Evolutionary conservation across 176 grass and related monocot genomes (phyloP).

Genomic region (Miscanthus lutarioriparius): DNA sequence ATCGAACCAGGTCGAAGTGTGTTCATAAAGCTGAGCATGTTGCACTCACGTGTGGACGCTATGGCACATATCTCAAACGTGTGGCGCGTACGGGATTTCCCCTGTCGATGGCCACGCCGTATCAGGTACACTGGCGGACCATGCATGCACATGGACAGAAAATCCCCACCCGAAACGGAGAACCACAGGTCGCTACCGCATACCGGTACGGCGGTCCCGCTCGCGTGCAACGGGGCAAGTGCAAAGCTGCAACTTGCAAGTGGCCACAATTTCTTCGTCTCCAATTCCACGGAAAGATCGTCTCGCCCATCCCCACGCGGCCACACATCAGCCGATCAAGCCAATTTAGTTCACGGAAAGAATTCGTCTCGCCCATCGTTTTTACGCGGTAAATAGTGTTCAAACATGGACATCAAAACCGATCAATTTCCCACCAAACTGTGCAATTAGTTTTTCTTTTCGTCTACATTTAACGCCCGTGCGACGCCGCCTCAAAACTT

Average conservation of each 20-base stretch:
- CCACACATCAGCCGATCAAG: neutral
- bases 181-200: neutral
- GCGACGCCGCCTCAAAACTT: no score
- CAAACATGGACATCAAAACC: no score
- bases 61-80: neutral
- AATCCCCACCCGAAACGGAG: neutral
- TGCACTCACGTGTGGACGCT: neutral
- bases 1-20: no score
- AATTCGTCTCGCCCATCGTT: no score
- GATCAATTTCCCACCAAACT: no score
- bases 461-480: no score
- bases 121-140: neutral
- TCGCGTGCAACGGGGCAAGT: neutral
- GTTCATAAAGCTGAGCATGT: neutral
- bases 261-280: slow-evolving; percentile 16
- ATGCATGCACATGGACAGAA: neutral
- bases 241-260: neutral
- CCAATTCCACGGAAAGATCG: neutral
- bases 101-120: neutral
- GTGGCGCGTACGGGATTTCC: neutral
- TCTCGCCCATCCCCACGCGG: neutral
- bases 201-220: neutral
- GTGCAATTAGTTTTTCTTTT: no score
- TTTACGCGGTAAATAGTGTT: no score
- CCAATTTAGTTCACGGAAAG: no score